Base-by-base conservation (phyloP, 768 basidiomycete genomes). In the Tephrocybe sp. region DNA sequence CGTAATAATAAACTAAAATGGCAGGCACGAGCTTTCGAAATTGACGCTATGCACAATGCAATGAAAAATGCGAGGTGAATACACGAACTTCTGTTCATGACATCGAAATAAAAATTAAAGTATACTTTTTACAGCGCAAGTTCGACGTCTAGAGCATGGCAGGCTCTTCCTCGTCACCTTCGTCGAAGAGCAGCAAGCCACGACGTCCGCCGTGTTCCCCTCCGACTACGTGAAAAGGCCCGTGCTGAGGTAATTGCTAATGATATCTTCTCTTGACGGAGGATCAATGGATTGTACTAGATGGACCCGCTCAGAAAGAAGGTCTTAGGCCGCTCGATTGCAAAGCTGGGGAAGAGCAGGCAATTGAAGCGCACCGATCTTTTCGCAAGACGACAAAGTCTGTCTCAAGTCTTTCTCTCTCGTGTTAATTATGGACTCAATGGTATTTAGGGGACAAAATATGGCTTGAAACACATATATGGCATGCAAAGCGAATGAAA, bases 381-480 rank as follows among this genome's bases (percentile, higher is more conserved):
- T 15, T 74, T 93, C 24, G 64, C 84, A 37, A 81, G 76, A 41
- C 80, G 96, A 49, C 94, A 97, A 66, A 69, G 96, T 96, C 55
- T 55, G 69, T 54, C 15, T n/a, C n/a, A n/a, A n/a, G 30, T 35
- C 8, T 32, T 36, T 42, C 30, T n/a, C 6, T n/a, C 28, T 26
- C 40, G 27, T 8, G n/a, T 27, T 4, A 4, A 11, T 15, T 38
- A 15, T 35, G 49, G 51, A 26, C 42, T 4, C 30, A 22, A 9
- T 41, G 34, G 13, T 18, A 16, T 2, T 55, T 26, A 97, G 95
- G 75, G 25, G 78, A 89, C 55, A 98, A 98, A 65, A 72, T 78
- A 11, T 98, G 96, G 96, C 81, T 99, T 0, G 92, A 96, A 63
- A 96, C 94, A 5, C 97, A 99, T 64, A 69, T 98, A 16, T 98